Conservation (phyloP, 768 basidiomycete species). For the Leccinum imitatum region DNA sequence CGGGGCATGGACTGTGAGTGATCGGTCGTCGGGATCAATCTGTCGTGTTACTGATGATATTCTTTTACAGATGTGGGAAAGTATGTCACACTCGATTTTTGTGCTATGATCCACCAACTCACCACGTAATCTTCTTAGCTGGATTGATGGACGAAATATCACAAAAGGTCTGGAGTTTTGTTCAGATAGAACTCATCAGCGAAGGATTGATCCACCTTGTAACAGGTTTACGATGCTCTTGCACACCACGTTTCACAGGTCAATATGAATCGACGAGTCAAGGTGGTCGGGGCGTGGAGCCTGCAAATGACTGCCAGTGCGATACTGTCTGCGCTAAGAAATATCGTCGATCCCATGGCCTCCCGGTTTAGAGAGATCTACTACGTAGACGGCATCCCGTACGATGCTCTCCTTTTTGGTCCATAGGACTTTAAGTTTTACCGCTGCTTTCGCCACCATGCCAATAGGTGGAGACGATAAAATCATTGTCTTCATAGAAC, state of each 20-base stretch:
- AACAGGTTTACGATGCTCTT: conserved; percentile 85
- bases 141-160: conserved; percentile 92
- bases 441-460: neutral
- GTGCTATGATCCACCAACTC: neutral
- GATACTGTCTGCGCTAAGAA: conserved; percentile 76
- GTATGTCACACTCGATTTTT: conserved; percentile 43
- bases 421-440: conserved; percentile 22
- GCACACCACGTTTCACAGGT: conserved; percentile 93
- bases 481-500: neutral
- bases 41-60: conserved; percentile 9
- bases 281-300: conserved; percentile 91
- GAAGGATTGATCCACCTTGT: conserved; percentile 1
- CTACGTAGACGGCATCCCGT: conserved; percentile 33
- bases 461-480: conserved; percentile 11
- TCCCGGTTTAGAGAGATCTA: conserved; percentile 30
- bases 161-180: conserved; percentile 54
- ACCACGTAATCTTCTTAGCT: conserved; percentile 46
- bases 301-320: conserved; percentile 90
- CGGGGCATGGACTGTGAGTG: conserved; percentile 90
- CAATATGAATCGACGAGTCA: conserved; percentile 86
- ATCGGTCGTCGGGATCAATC: neutral
- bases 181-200: neutral
- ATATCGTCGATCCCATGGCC: conserved; percentile 66
- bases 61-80: conserved; percentile 80
- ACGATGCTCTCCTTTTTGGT: conserved; percentile 27